A percentile compares a stretch with the other conserved stretches of the same genome.
phyloP scores from a whole-genome alignment of 371 early-diverging fungal species.

The Nosema granulosis region DNA sequence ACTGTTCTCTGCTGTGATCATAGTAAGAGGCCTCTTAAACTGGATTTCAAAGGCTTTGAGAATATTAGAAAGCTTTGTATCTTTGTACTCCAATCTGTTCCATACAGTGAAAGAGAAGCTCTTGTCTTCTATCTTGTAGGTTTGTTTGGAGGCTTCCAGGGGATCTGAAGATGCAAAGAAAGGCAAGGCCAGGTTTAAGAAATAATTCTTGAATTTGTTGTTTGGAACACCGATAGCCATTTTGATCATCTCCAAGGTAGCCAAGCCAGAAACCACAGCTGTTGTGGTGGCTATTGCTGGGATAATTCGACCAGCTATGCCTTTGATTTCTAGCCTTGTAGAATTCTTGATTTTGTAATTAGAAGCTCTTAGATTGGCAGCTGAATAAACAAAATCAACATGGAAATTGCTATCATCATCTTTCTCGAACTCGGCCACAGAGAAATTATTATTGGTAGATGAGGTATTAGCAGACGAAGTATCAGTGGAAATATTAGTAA shows the following conservation, averaged over 20 bases:
- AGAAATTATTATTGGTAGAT: constrained; percentile 68
- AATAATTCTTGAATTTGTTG: constrained; percentile 88
- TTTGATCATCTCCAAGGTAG: constrained; percentile 77
- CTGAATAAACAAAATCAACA: constrained; percentile 93
- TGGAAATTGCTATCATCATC: constrained; percentile 98
- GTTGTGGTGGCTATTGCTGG: constrained; percentile 99
- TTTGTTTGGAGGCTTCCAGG: constrained; percentile 72
- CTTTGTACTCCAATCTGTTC: constrained; percentile 86
- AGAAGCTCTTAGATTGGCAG: constrained; percentile 88
- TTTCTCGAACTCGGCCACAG: constrained; percentile 89
- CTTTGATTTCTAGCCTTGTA: constrained; percentile 88
- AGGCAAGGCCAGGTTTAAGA: constrained; percentile 93
- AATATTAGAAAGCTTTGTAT: constrained; percentile 80
- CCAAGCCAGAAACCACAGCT: constrained; percentile 91
- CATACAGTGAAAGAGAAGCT: constrained; percentile 84
- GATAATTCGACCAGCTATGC: constrained; percentile 98
- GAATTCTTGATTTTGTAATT: constrained; percentile 88
- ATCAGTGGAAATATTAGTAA: background rate
- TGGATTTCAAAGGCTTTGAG: constrained; percentile 76
- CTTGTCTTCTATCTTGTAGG: constrained; percentile 71
- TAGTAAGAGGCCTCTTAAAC: constrained; percentile 80
- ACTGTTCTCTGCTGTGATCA: constrained; percentile 82
- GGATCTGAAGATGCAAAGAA: constrained; percentile 97
- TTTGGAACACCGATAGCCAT: constrained; percentile 25
- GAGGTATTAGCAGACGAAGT: background rate